Base-by-base conservation (phyloP, 164 flowering plant genomes). In the Akebia trifoliata region DNA sequence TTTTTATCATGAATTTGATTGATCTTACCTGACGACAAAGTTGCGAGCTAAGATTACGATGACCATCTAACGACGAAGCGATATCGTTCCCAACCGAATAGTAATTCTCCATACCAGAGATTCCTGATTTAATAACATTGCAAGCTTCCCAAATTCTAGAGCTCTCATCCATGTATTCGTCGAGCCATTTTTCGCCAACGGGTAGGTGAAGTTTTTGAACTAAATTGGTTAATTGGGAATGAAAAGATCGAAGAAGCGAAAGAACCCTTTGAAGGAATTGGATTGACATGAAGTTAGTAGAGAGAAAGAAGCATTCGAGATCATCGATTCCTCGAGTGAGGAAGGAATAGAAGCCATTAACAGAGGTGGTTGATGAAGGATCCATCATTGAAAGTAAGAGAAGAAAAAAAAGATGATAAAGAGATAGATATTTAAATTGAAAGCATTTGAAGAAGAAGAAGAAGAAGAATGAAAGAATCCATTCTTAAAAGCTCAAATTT, bases 91-190 rank as follows among this genome's bases (percentile, higher is more conserved):
- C 87, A 3, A 93, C 60, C 2, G 89, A 77, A 66, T 73, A 85
- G 70, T 78, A 86, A 64, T 64, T 77, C 61, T 92, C 98, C 72
- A 89, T 72, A 51, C 75, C 77, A 1, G 96, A 83, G 44, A 89
- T 62, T 37, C 86, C 95, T 4, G 90, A 72, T 65, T 92, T 92
- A 45, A 92, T 76, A 35, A 89, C 85, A 65, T 75, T 90, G 50
- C 95, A 92, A 38, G 83, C 89, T 1, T 90, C 97, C 99, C 99
- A 93, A 8, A 93, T 86, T 68, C 77, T 79, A 17, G 96, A 80
- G 68, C 89, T 90, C 53, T 93, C 99, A 55, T 93, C 99, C 99
- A 93, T 93, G 81, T 90, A 93, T 61, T 93, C 99, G 44, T 93
- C 90, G 9, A 93, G 95, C 99, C 99, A 93, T 76, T 87, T 93